Evolutionary conservation across 2,329 filamentous ascomycete species (phyloP).

Genomic region (Colletotrichum cereale): DNA sequence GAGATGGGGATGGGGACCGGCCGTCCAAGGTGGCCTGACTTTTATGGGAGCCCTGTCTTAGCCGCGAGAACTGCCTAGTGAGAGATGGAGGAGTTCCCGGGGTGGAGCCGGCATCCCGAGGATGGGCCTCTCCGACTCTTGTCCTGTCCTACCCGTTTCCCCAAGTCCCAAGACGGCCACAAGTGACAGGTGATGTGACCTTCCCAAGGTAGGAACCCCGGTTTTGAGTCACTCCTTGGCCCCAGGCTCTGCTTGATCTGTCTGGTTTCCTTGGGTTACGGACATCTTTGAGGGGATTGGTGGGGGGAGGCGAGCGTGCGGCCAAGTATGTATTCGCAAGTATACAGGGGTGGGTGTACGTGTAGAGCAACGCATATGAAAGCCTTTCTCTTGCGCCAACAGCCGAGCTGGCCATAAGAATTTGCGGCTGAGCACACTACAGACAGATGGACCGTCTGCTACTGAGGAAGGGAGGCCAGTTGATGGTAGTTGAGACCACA

Average conservation of each 20-base stretch:
- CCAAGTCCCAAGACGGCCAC: neutral
- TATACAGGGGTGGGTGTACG: conserved; percentile 2
- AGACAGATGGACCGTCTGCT: too few relatives aligned
- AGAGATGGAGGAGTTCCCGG: conserved; percentile 32
- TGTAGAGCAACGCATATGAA: conserved; percentile 29
- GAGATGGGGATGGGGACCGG: conserved; percentile 18
- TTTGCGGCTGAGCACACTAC: conserved; percentile 18
- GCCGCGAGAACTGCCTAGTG: conserved; percentile 17
- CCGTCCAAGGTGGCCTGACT: conserved; percentile 38
- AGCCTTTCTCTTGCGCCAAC: neutral
- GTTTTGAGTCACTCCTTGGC: neutral
- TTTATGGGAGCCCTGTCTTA: conserved; percentile 29
- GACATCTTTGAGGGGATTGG: neutral
- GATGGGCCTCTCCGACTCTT: conserved; percentile 13
- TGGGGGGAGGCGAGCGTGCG: conserved; percentile 3
- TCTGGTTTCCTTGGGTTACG: neutral
- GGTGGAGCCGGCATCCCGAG: conserved; percentile 29
- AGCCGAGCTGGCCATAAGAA: neutral
- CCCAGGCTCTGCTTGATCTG: neutral
- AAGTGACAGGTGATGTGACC: neutral
- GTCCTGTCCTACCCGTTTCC: conserved; percentile 1
- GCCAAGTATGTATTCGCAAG: neutral
- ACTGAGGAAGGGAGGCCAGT: too few relatives aligned
- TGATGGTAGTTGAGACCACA: neutral
- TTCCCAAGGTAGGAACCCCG: neutral